Evolutionary conservation across 1,284 basidiomycete species (phyloP).

Genomic region (Moesziomyces sp.): DNA sequence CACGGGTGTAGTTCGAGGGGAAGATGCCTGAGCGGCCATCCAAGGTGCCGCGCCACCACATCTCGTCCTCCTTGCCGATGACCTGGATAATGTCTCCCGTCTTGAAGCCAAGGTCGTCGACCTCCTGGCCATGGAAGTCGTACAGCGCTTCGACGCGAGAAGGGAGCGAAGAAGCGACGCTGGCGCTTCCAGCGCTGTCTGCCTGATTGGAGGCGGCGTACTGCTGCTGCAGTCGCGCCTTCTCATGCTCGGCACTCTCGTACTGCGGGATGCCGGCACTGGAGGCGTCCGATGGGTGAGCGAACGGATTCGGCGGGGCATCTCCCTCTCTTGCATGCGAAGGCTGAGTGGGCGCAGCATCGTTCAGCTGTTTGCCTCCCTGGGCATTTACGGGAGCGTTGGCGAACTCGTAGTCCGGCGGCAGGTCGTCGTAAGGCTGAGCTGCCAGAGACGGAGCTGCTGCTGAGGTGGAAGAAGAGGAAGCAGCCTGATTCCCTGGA

Average conservation of each 20-base stretch:
- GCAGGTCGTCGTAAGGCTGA: conserved; percentile 34
- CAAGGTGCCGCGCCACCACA: conserved; percentile 41
- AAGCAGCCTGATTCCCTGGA: not conserved
- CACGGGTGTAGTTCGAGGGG: conserved; percentile 25
- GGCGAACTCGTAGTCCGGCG: conserved; percentile 51
- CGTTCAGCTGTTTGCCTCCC: conserved; percentile 29
- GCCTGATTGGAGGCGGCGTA: conserved; percentile 7
- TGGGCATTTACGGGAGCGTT: conserved; percentile 29
- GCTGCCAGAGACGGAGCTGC: not conserved
- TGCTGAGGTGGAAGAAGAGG: conserved; percentile 4
- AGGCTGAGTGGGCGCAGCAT: conserved; percentile 3
- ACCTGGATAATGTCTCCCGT: conserved; percentile 40
- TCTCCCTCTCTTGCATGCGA: conserved; percentile 1
- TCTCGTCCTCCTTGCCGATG: conserved; percentile 38
- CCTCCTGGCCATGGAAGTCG: conserved; percentile 35
- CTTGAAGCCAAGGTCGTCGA: conserved; percentile 31
- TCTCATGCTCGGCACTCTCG: conserved; percentile 42
- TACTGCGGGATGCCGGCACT: conserved; percentile 3
- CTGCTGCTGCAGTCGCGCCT: conserved; percentile 38
- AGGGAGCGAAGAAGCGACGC: conserved; percentile 8
- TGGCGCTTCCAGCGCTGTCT: not conserved
- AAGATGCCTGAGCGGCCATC: conserved; percentile 38
- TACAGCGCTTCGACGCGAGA: conserved; percentile 29
- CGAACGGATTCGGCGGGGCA: conserved; percentile 23
- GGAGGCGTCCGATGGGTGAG: conserved; percentile 18